Evolutionary conservation across 805 yeast genomes (phyloP), one percentile per base, ranked within the genome.

Genomic region (Candida yuanshanica): DNA sequence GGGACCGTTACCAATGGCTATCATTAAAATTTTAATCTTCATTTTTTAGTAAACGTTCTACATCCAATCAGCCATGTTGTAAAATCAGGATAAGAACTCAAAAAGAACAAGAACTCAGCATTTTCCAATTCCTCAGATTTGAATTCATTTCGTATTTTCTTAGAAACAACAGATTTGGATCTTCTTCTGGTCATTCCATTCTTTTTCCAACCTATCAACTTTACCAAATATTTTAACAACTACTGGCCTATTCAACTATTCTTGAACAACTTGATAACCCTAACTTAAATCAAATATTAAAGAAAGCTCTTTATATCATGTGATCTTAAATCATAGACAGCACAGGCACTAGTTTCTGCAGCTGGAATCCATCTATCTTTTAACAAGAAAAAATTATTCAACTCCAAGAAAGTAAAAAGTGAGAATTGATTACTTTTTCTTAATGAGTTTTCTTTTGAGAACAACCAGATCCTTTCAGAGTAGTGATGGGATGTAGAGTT

Each of bases 251-350:
- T 66, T 93, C 98, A 56, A 93, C 95, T 69, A n/a, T 95, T 83
- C 70, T 88, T 89, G 45, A 91, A 72, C 56, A 91, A 70, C 66
- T 90, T 93, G 59, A 91, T 88, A 23, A 98, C 98, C 65, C 96
- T 83, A 23, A 96, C 84, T 63, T 91, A 91, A 70, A 93, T 93
- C 99, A 91, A 71, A 91, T 91, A 59, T 99, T 99, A 42, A 96
- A 86, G 39, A 91, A 91, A 36, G 99, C 93, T 66, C 99, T 83
- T 71, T 91, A 91, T 57, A 26, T 99, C 93, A 72, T 91, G 99
- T 31, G 96, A 84, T 68, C 99, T 81, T 57, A 93, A 76, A 22
- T 58, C 62, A 35, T 56, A 55, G 40, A 67, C 69, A 46, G 76
- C 77, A 42, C 67, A 85, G 43, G 84, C 87, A 55, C 90, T 91